phyloP scores from a whole-genome alignment of 805 yeast species.

The Candida pseudofarinosa region DNA sequence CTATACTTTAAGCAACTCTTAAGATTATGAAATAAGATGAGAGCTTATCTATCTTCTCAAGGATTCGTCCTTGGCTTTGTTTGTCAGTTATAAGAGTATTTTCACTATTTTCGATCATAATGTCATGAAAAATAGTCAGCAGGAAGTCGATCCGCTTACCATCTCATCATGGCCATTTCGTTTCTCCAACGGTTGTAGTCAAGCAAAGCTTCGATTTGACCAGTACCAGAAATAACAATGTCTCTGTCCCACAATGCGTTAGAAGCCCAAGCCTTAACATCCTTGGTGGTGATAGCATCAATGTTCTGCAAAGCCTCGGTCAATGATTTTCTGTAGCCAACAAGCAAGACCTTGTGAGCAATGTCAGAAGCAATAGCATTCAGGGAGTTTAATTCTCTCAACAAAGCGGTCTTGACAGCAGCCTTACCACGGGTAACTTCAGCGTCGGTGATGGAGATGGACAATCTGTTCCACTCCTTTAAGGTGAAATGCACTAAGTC shows the following conservation, averaged over 20 bases:
- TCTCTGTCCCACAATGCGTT: constrained; percentile 77
- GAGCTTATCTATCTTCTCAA: not conserved
- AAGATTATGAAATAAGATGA: not conserved
- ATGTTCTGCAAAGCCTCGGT: constrained; percentile 57
- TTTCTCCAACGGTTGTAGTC: constrained; percentile 85
- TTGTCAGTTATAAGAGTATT: not conserved
- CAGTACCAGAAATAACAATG: constrained; percentile 77
- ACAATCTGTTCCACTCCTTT: constrained; percentile 85
- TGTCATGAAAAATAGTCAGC: not conserved
- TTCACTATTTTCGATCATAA: not conserved
- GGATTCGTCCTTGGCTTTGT: not conserved
- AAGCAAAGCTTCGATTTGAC: constrained; percentile 79
- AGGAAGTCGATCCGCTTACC: constrained; percentile 24
- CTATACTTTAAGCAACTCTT: not conserved
- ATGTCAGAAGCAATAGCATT: constrained; percentile 51
- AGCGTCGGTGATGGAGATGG: constrained; percentile 68
- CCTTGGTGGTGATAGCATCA: constrained; percentile 58
- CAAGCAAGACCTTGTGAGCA: constrained; percentile 55
- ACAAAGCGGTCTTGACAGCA: constrained; percentile 59
- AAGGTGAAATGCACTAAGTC: constrained; percentile 77
- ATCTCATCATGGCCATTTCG: constrained; percentile 86
- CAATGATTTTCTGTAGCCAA: constrained; percentile 59
- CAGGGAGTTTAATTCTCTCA: constrained; percentile 46
- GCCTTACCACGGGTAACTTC: constrained; percentile 79
- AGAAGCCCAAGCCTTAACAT: constrained; percentile 71